Evolutionary conservation across 495 filamentous ascomycete genomes (phyloP), one percentile per base, ranked within the genome.

Genomic region (Neurospora cerealis): DNA sequence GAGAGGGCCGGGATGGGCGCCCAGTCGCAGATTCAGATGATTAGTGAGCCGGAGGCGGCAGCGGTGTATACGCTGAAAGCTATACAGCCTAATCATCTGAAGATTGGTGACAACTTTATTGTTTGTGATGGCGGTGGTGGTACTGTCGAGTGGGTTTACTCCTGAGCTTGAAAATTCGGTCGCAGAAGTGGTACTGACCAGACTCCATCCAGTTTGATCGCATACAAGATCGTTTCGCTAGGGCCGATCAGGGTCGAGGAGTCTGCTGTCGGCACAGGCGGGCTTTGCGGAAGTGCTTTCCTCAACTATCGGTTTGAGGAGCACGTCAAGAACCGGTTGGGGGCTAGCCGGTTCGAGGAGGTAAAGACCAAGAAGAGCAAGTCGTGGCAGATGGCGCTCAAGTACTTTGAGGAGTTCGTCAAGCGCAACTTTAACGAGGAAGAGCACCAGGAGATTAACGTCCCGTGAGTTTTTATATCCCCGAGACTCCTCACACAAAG

Each of bases 91-190:
- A 92, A 89, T 74, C 84, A 84, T 66, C 81, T 90, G 39, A 87
- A 82, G 72, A 80, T 91, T 19, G 90, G 88, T 1, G 91, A 94
- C 73, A 92, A 91, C 60, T 91, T 94, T 74, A 85, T 94, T 54
- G 84, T 94, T 4, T 92, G 91, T 76, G 92, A 94, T 79, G 91
- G 90, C 0, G 91, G 92, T 40, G 92, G 92, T n/a, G 92, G 91
- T 2, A 94, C 92, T 0, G 91, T 93, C 0, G 88, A 85, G 85
- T 87, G 21, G 78, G 85, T 83, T 10, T 9, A 17, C 37, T 9
- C 48, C 24, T 6, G 3, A 73, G 78, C 37, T 71, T 80, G 21
- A 73, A 21, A 21, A 76, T 78, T 17, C 70, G 19, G 38, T 75
- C 77, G 2, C 62, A 81, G 32, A 69, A 66, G 4, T 77, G 75